A percentile compares a stretch with the other conserved stretches of the same genome.
Conservation (phyloP, 306 rosid genomes). For the Herpetospermum pedunculosum region DNA sequence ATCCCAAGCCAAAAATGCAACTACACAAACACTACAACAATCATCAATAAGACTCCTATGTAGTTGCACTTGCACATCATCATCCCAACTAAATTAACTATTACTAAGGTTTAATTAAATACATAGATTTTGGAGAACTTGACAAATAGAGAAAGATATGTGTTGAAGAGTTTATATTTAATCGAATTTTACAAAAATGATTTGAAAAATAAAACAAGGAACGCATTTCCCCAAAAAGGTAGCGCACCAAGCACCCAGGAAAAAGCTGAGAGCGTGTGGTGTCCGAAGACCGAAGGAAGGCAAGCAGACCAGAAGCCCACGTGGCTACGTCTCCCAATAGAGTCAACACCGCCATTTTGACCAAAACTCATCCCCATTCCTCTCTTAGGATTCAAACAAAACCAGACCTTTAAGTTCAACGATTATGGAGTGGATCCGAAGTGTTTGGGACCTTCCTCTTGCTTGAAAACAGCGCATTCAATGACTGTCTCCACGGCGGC, state of each 20-base stretch:
- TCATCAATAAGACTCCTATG: neutral
- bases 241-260: neutral
- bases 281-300: neutral
- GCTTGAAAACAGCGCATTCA: constrained; percentile 37
- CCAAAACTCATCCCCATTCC: neutral
- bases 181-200: neutral
- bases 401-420: constrained; percentile 31
- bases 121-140: neutral
- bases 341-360: neutral
- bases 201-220: neutral
- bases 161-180: neutral
- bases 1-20: neutral
- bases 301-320: neutral
- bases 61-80: neutral
- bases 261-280: neutral
- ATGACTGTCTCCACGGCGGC: constrained; percentile 12
- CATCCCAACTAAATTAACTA: neutral
- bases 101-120: no score
- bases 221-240: constrained; percentile 6
- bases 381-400: neutral
- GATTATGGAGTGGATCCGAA: constrained; percentile 88
- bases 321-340: neutral
- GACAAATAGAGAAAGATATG: neutral
- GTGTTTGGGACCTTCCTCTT: constrained; percentile 86
- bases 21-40: neutral